Evolutionary conservation across 2,329 filamentous ascomycete species (phyloP).

Genomic region (Aschersonia sp.): DNA sequence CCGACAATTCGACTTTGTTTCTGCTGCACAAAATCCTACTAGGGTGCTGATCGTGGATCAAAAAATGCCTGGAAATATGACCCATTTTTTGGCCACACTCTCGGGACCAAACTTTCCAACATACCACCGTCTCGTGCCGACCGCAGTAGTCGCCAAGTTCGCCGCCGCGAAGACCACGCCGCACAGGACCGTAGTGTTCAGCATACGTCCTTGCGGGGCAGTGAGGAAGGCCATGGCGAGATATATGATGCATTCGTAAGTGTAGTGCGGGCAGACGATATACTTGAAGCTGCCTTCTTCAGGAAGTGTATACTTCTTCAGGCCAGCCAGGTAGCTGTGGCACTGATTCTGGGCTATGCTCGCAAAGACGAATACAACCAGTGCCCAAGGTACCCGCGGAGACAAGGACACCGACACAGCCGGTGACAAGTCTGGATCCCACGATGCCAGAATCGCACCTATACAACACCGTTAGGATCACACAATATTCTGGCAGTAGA

Average conservation of each 20-base stretch:
- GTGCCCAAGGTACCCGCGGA: constrained; percentile 24
- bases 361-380: constrained; percentile 53
- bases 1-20: too few species aligned
- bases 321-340: constrained; percentile 52
- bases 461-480: neutral
- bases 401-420: constrained; percentile 7
- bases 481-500: neutral
- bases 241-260: constrained; percentile 77
- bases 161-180: constrained; percentile 59
- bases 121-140: constrained; percentile 70
- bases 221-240: constrained; percentile 59
- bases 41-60: constrained; percentile 12
- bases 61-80: constrained; percentile 61
- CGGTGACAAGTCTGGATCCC: constrained; percentile 9
- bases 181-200: constrained; percentile 62
- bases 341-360: constrained; percentile 63
- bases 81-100: constrained; percentile 49
- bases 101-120: constrained; percentile 55
- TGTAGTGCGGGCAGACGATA: constrained; percentile 80
- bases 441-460: constrained; percentile 20
- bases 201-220: constrained; percentile 48
- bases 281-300: constrained; percentile 54
- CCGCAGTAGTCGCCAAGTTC: constrained; percentile 73
- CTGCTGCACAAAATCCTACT: too few species aligned
- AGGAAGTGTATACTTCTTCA: constrained; percentile 76